Conservation (phyloP, 2,329 filamentous ascomycete genomes). For the Triangularia verruculosa region DNA sequence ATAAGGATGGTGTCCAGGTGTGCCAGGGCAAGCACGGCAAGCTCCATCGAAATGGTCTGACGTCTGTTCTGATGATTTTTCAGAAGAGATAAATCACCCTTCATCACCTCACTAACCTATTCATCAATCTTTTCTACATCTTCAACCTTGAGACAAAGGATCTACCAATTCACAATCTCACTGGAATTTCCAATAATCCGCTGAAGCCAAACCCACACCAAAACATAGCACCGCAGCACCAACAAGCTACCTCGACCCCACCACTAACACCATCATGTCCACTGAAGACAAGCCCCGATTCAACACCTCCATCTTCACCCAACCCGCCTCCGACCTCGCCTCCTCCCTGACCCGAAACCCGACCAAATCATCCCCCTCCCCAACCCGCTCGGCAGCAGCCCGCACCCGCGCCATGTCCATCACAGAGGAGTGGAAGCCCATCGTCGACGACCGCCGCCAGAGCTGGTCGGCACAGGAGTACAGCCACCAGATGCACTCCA, state of each 20-base stretch:
- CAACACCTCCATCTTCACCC: background rate
- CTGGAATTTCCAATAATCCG: background rate
- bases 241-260: background rate
- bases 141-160: too few relatives aligned
- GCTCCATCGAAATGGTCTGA: background rate
- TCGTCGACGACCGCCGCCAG: slow-evolving; percentile 44
- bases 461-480: slow-evolving; percentile 54
- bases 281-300: background rate
- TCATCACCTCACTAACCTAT: background rate
- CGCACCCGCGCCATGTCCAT: slow-evolving; percentile 37
- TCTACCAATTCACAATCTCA: background rate
- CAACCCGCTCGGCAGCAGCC: slow-evolving; percentile 23
- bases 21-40: background rate
- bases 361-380: slow-evolving; percentile 14
- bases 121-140: background rate
- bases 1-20: background rate
- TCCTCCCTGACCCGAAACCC: slow-evolving; percentile 2
- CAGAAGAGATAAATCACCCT: background rate
- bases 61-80: background rate
- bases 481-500: slow-evolving; percentile 47
- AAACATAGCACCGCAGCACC: background rate
- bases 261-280: background rate
- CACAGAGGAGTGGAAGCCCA: slow-evolving; percentile 47
- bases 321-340: background rate
- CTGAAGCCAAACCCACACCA: background rate